Percentiles rank a stretch among this genome's conserved stretches.
phyloP scores from a whole-genome alignment of 176 grass and related monocot species.

The Rhipidocladum racemiflorum region DNA sequence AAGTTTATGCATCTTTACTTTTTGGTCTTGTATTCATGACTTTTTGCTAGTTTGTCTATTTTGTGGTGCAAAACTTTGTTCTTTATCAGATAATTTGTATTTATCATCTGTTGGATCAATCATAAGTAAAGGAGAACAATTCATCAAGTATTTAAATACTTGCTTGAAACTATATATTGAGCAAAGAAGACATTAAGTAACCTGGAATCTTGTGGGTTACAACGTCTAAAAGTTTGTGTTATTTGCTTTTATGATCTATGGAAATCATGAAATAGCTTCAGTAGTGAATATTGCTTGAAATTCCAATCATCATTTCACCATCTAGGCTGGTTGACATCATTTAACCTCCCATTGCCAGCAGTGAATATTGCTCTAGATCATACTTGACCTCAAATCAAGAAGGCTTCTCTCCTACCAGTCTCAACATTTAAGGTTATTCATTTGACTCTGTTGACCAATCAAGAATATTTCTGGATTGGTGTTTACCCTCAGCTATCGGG shows the following conservation, averaged over 20 bases:
- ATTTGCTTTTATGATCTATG: not conserved
- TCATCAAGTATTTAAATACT: not conserved
- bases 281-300: no score
- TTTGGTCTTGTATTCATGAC: not conserved
- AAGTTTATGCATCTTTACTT: not conserved
- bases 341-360: not conserved
- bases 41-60: not conserved
- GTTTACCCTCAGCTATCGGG: not conserved
- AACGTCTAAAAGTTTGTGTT: not conserved
- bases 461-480: not conserved
- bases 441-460: not conserved
- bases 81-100: not conserved
- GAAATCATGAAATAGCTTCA: no score
- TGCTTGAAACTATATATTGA: not conserved
- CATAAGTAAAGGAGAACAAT: not conserved
- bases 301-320: not conserved
- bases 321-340: not conserved
- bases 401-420: not conserved
- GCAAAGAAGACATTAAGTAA: not conserved
- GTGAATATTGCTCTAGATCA: not conserved
- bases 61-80: not conserved
- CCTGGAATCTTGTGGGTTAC: not conserved
- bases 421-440: not conserved
- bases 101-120: not conserved
- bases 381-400: not conserved